Percentiles rank a stretch among this genome's conserved stretches.
phyloP scores from a whole-genome alignment of 768 basidiomycete species.

The Coprinopsis marcescibilis region DNA sequence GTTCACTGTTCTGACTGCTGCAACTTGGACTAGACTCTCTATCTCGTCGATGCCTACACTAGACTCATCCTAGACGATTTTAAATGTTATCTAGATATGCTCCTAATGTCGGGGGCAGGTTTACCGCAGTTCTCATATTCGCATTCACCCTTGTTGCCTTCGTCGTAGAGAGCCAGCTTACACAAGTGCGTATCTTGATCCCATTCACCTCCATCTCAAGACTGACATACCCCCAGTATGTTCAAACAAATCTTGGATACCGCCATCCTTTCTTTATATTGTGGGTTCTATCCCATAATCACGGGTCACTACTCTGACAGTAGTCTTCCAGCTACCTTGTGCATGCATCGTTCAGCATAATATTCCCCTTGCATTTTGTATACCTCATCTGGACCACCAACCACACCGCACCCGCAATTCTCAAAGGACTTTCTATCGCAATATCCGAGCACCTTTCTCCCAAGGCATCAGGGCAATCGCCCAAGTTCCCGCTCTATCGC shows the following conservation, averaged over 20 bases:
- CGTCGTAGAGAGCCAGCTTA: conserved; percentile 69
- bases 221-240: conserved; percentile 44
- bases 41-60: background rate
- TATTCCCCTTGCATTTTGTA: conserved; percentile 78
- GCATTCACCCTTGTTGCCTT: conserved; percentile 59
- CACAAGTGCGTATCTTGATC: conserved; percentile 49
- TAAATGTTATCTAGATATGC: conserved; percentile 24
- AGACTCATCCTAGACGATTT: background rate
- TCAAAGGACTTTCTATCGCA: conserved; percentile 46
- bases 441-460: conserved; percentile 43
- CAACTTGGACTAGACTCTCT: too few relatives aligned
- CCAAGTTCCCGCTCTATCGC: conserved; percentile 29
- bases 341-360: conserved; percentile 72
- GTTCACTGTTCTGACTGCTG: too few relatives aligned
- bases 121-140: conserved; percentile 49
- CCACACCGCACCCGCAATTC: conserved; percentile 41
- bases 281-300: conserved; percentile 35
- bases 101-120: conserved; percentile 40
- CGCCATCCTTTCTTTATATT: conserved; percentile 87
- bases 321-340: conserved; percentile 64
- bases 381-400: conserved; percentile 50
- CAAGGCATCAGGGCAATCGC: conserved; percentile 23
- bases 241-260: conserved; percentile 72
- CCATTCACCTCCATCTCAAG: background rate
- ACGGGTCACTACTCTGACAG: background rate